Evolutionary conservation across 2,329 filamentous ascomycete species (phyloP).

Genomic region (Fusarium liriodendri): DNA sequence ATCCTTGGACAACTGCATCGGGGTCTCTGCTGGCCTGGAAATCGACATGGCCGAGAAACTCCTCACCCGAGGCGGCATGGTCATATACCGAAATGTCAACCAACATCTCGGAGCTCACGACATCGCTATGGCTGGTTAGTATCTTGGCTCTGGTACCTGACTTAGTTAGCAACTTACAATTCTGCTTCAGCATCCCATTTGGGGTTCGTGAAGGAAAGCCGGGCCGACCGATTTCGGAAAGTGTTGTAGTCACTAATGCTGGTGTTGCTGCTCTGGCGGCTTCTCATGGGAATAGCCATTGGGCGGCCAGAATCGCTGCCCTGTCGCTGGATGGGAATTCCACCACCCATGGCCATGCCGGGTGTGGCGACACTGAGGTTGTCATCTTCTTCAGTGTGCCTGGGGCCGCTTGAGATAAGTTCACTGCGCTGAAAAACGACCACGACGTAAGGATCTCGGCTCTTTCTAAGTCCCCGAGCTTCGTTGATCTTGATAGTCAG

Average conservation of each 20-base stretch:
- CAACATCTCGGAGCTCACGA: slow-evolving; percentile 89
- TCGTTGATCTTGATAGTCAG: slow-evolving; percentile 90
- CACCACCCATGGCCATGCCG: slow-evolving; percentile 51
- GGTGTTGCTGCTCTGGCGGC: slow-evolving; percentile 95
- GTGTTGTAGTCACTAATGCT: slow-evolving; percentile 76
- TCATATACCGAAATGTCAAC: slow-evolving; percentile 97
- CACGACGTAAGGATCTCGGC: slow-evolving; percentile 92
- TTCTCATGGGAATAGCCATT: slow-evolving; percentile 97
- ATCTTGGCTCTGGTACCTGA: neutral
- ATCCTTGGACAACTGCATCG: slow-evolving; percentile 80
- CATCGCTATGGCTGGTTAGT: slow-evolving; percentile 74
- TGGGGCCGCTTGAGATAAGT: slow-evolving; percentile 89
- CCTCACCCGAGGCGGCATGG: slow-evolving; percentile 80
- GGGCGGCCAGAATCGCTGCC: slow-evolving; percentile 84
- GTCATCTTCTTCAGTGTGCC: slow-evolving; percentile 71
- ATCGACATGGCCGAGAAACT: slow-evolving; percentile 91
- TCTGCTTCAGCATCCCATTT: slow-evolving; percentile 96
- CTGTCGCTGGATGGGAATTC: slow-evolving; percentile 73
- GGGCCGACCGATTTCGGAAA: slow-evolving; percentile 68
- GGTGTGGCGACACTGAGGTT: slow-evolving; percentile 59
- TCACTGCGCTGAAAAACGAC: slow-evolving; percentile 98
- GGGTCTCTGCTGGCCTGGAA: slow-evolving; percentile 75
- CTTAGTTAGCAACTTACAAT: slow-evolving; percentile 74
- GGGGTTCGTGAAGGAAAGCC: slow-evolving; percentile 77
- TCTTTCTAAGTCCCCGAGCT: slow-evolving; percentile 82